Evolutionary conservation across 2,329 filamentous ascomycete species (phyloP), one percentile per base, ranked within the genome.

Genomic region (Phialophora expanda): DNA sequence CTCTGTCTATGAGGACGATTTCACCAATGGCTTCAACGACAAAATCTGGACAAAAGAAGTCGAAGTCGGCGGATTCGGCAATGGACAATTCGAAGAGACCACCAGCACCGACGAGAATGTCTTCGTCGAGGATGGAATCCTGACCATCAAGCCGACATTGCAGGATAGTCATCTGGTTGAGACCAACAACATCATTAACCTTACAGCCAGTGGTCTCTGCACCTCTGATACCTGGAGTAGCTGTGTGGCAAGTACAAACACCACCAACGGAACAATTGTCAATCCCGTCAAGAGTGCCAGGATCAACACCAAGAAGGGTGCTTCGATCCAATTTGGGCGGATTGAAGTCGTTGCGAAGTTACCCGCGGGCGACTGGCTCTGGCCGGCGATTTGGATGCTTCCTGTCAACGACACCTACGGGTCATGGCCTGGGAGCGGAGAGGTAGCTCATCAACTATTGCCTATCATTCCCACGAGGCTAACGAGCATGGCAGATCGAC

Each of bases 351-450:
- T 85, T 1, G 92, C 92, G 28, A 89, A 89, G 78, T 80, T 95
- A 30, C 91, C 92, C 4, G 77, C 82, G 56, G 92, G 92, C 61
- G 91, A 95, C 79, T 95, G 92, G 92, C 84, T 96, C 11, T 95
- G 92, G 92, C 92, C 92, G 1, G 91, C 91, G n/a, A 94, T 96
- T 73, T 93, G 90, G 90, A 91, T 96, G 90, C 82, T 95, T 81
- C 92, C 92, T 1, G 87, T 86, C 55, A 82, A 89, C 51, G 83
- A 87, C 61, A 87, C 81, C 0, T 96, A 95, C 75, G 92, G 92
- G 0, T 73, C 83, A 0, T 96, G 92, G 92, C 92, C 92, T 1
- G 79, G 82, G 7, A 93, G 90, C 9, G 92, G 92, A 54, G 91
- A 95, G 53, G 53, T 55, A 20, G 26, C 24, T 11, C 9, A 32